phyloP scores from a whole-genome alignment of 768 basidiomycete species.

The Trametes meyenii region DNA sequence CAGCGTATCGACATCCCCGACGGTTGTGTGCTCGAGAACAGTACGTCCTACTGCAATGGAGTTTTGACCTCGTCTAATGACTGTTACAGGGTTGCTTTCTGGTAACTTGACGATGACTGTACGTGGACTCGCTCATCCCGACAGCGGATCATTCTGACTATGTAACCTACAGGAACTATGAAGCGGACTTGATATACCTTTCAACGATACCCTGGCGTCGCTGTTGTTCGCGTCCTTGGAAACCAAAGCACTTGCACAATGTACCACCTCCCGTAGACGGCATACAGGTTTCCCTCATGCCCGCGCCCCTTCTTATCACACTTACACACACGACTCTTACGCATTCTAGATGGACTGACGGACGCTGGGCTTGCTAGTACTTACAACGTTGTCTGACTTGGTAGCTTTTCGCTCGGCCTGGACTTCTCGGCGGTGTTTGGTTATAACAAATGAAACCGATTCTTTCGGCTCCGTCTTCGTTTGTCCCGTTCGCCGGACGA shows the following conservation, averaged over 20 bases:
- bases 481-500: no score
- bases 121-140: not conserved
- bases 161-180: not conserved
- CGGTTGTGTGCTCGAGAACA: conserved; percentile 57
- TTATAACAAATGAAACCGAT: no score
- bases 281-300: not conserved
- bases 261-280: conserved; percentile 4
- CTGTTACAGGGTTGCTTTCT: conserved; percentile 49
- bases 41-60: conserved; percentile 23
- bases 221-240: not conserved
- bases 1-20: conserved; percentile 61
- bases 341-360: not conserved
- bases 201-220: not conserved
- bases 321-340: not conserved
- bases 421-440: not conserved
- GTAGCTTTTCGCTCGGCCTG: not conserved
- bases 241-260: not conserved
- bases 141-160: no score
- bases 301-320: not conserved
- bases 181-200: not conserved
- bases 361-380: conserved; percentile 1
- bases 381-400: not conserved
- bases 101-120: conserved; percentile 71
- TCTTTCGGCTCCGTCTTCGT: no score
- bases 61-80: no score